A percentile compares a stretch with the other conserved stretches of the same genome.
These are phyloP conservation scores for Cicer judaicum DNA, from an alignment of 306 rosid genomes.

Conservation along the genomic window DNA sequence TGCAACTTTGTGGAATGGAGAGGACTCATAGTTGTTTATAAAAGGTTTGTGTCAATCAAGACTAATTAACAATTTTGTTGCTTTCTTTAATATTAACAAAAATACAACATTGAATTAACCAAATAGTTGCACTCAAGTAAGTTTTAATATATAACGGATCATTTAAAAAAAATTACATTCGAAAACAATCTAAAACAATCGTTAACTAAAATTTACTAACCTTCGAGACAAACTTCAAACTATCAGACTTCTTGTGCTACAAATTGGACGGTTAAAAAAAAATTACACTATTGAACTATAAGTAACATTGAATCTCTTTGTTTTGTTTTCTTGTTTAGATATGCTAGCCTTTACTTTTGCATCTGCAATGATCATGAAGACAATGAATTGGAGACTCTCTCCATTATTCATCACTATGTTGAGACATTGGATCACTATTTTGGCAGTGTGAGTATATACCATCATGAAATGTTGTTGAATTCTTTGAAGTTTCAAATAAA, in stretches of 20 bases:
- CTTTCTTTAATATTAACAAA: too few relatives aligned
- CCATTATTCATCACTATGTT: conserved; percentile 85
- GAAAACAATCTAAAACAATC: too few relatives aligned
- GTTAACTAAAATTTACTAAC: too few relatives aligned
- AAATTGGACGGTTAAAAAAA: too few relatives aligned
- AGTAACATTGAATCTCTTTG: neutral
- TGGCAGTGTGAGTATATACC: conserved; percentile 71
- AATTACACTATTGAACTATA: neutral
- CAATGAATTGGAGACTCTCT: conserved; percentile 87
- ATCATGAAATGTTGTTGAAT: neutral
- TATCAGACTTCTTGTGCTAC: too few relatives aligned
- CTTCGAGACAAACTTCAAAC: too few relatives aligned
- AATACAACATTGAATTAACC: too few relatives aligned
- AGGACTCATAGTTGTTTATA: conserved; percentile 91
- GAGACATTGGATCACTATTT: conserved; percentile 91
- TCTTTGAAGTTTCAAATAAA: neutral
- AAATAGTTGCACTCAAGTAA: too few relatives aligned
- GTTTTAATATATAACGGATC: too few relatives aligned
- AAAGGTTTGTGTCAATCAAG: conserved; percentile 64
- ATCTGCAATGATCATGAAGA: conserved; percentile 83
- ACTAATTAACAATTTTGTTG: conserved; percentile 1
- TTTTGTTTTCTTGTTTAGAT: conserved; percentile 55
- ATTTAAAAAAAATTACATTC: too few relatives aligned
- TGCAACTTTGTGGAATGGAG: conserved; percentile 96
- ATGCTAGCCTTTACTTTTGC: conserved; percentile 92